Base-by-base conservation (phyloP, 371 early-diverging fungal species). In the Mucor saturninus region DNA sequence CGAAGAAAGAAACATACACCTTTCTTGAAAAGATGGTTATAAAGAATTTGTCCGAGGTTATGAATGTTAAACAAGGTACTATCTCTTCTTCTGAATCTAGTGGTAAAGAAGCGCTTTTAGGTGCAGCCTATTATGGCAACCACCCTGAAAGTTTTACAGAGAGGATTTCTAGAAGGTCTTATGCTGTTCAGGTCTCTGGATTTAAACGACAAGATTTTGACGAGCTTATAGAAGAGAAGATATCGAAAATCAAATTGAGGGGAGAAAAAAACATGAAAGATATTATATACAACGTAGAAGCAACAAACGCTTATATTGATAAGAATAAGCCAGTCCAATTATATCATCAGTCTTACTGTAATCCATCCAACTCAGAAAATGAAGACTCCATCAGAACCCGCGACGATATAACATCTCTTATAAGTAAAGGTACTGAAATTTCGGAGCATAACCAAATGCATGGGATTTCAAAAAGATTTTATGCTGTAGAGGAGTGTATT, bases 401-500 rank as follows among this genome's bases (percentile, higher is more conserved):
- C 15, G 13, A 4, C 2, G 30, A 45, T 31, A 2, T 31, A 15
- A 56, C 42, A 9, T 31, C 30, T 13, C 37, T 59, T 3, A 50
- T 50, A n/a, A 38, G 13, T 39, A 48, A 39, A 49, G 51, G 51
- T 28, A 30, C 11, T 26, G 50, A 59, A 9, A 38, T 59, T 4
- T 31, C 32, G 14, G 59, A 59, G 14, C 11, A 59, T 14, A 40
- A 62, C 5, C 55, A 62, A 50, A 40, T 32, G 28, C 3, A 48
- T 6, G 63, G 63, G 30, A 49, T 62, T 30, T 38, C 37, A 21
- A 55, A 38, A 46, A 55, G 45, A 29, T 62, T 62, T 31, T 62
- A 48, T 62, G 39, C 50, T 15, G 11, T 56, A 11, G 51, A 62
- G 49, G 56, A 62, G 8, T 62, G 63, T 11, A 37, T 62, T 55